Evolutionary conservation across 1,284 basidiomycete genomes (phyloP), one percentile per base, ranked within the genome.

Genomic region (Leccinum insolens): DNA sequence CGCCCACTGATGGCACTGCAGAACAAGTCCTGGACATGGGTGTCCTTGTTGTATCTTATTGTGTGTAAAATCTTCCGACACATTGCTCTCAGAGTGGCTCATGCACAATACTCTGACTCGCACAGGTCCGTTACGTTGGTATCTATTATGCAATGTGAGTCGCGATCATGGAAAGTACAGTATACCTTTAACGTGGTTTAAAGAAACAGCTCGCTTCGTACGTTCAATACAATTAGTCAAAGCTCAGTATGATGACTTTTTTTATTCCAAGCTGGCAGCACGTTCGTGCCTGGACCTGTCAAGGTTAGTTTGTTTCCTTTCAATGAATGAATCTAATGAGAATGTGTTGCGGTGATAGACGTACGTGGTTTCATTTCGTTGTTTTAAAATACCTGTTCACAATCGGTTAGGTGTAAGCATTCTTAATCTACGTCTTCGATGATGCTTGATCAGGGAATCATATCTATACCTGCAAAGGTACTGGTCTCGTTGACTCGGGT

Each of bases 401-500:
- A n/a, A n/a, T n/a, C 17, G 5, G 17, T 46, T n/a, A 46, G 44
- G 44, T 46, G 44, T 46, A n/a, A 46, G 44, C 17, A 46, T n/a
- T 46, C 7, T 46, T n/a, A 46, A 17, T 41, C 7, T 8, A 17
- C 8, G 8, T 44, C 44, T 3, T n/a, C 31, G 31, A 34, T n/a
- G 8, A 46, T n/a, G 34, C 34, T 37, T 37, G 34, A 37, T 4
- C 17, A 9, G 8, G 17, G n/a, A n/a, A 46, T 46, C 17, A 0
- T 22, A 22, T 22, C 22, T 22, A 22, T 22, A 22, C 22, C 22
- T 22, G 22, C 8, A n/a, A 46, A 46, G 44, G 44, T n/a, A 6
- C 4, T n/a, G n/a, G 9, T 46, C 5, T 46, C 2, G 0, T 3
- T 46, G 4, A 46, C 17, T n/a, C 44, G n/a, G 2, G 0, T 11